Evolutionary conservation across 2,329 filamentous ascomycete species (phyloP).

Genomic region (Clarireedia monteithiana): DNA sequence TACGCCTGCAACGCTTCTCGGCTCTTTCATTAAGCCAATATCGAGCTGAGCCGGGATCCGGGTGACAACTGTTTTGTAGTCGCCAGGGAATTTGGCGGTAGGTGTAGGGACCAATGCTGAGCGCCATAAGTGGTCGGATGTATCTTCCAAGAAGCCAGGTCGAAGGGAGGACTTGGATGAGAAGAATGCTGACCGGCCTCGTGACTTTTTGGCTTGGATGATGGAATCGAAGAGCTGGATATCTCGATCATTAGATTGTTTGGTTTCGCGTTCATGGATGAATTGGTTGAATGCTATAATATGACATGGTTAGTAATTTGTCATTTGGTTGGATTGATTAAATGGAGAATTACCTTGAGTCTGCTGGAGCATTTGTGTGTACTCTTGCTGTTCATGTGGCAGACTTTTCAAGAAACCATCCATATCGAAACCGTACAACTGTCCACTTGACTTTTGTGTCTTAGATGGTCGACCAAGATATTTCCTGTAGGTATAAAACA

Average conservation of each 20-base stretch:
- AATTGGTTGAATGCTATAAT: constrained; percentile 69
- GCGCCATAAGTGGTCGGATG: constrained; percentile 72
- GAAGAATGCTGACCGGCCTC: constrained; percentile 53
- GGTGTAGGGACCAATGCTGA: constrained; percentile 53
- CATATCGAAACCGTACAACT: constrained; percentile 58
- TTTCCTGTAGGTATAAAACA: constrained; percentile 60
- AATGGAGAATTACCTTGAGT: constrained; percentile 48
- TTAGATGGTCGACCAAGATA: constrained; percentile 50
- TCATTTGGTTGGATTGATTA: constrained; percentile 8
- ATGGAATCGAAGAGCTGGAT: constrained; percentile 80
- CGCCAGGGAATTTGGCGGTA: constrained; percentile 55
- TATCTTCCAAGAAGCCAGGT: constrained; percentile 61
- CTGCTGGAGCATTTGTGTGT: constrained; percentile 55
- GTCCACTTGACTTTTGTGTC: constrained; percentile 52
- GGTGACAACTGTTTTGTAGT: constrained; percentile 53
- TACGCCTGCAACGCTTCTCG: constrained; percentile 81
- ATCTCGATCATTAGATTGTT: constrained; percentile 50
- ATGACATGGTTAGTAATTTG: constrained; percentile 33
- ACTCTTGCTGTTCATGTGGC: constrained; percentile 59
- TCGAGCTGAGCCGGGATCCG: constrained; percentile 78
- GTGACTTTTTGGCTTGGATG: constrained; percentile 66
- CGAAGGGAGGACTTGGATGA: constrained; percentile 22
- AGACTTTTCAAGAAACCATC: constrained; percentile 56
- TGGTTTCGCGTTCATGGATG: constrained; percentile 70
- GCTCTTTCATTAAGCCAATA: constrained; percentile 81